Evolutionary conservation across 2,329 filamentous ascomycete genomes (phyloP), one percentile per base, ranked within the genome.

Genomic region (Neofusicoccum kwambonambiense): DNA sequence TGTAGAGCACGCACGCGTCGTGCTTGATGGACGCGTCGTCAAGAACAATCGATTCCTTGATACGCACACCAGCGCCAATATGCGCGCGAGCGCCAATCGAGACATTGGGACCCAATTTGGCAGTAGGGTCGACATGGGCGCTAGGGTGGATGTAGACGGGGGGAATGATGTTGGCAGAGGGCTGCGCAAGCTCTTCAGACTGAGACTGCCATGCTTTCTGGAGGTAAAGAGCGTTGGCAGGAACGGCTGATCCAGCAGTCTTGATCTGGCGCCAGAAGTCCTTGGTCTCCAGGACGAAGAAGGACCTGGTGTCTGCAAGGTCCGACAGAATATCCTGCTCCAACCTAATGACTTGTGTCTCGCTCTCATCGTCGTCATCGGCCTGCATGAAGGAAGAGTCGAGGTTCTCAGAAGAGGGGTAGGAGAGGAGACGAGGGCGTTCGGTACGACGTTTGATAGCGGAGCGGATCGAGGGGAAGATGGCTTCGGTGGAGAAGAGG

Each of bases 181-280:
- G 90, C 68, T 88, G 82, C 12, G 92, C 89, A 61, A 98, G 89
- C 81, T 97, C 94, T 62, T 88, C 84, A 44, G 91, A 92, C 70
- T 88, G 88, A 50, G 84, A 86, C 80, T 98, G 94, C 83, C 90
- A 90, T 19, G 95, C 94, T 82, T 97, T 92, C 77, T 96, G 92
- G 63, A 99, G 87, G 81, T 99, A 99, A 39, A 99, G 86, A 13
- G 95, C 95, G 75, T 98, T 98, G 68, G 95, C 95, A 15, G 95
- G 95, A 34, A 99, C 93, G 57, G 95, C 95, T 5, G 94, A 98
- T 66, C 95, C 95, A 66, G 95, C 95, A 1, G 95, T 97, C 87
- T 99, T 99, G 86, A 99, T 98, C 84, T 99, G 95, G 72, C 95
- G 92, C 95, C 95, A 99, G 80, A 99, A 99, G 78, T 98, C 95